Evolutionary conservation across 495 filamentous ascomycete species (phyloP), one percentile per base, ranked within the genome.

Genomic region (Aspergillus leporis): DNA sequence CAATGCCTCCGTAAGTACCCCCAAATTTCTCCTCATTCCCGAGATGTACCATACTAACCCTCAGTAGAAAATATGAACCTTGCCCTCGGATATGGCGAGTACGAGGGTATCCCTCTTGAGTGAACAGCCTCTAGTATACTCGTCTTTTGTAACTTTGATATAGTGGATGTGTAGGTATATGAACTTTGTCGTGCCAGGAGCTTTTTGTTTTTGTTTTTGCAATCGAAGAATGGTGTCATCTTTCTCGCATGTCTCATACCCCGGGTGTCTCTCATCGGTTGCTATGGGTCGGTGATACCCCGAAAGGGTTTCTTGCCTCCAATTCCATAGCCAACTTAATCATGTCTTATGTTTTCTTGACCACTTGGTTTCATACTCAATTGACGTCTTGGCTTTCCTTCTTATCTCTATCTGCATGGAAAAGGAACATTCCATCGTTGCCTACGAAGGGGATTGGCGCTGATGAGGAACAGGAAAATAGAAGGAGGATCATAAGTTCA

Each of bases 11-110:
- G 89, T 92, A 82, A 82, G 89, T 85, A 36, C 23, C 32, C n/a
- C 32, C 1, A n/a, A 9, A 36, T 18, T 8, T 31, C 14, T 30
- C 14, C 38, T 41, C 14, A 6, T 31, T 2, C 18, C 21, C 4
- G 19, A 8, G 21, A 16, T 23, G 19, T 18, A 21, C 16, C 18
- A 16, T 50, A 12, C 50, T 22, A 51, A 55, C 65, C 53, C 41
- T 52, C 22, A 30, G 49, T 70, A 92, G 89, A 96, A 81, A 97
- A 97, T 74, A 96, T 97, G 91, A 97, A 97, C 78, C 81, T 98
- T 54, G 90, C 93, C 58, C 84, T 96, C 31, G 93, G 94, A 49
- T 97, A 95, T 76, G 87, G 83, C 30, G 92, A 97, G 77, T 96
- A 91, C 73, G 88, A 96, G 72, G 93, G 93, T 40, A 96, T 96